phyloP scores from a whole-genome alignment of 2,329 filamentous ascomycete genomes.

The Nannizziopsis barbatae region DNA sequence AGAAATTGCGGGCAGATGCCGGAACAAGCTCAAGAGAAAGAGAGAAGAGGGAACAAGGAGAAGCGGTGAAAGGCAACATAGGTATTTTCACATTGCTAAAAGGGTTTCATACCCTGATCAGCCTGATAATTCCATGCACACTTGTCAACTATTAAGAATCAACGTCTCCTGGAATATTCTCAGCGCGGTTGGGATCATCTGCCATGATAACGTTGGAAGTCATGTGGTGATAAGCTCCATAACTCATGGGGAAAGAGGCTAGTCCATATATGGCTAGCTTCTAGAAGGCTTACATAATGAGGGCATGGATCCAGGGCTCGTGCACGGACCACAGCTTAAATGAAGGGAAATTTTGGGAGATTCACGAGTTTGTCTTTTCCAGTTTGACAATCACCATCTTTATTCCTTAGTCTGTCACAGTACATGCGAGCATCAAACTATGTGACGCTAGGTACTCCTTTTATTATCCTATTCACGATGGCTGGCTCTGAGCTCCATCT shows the following conservation, averaged over 20 bases:
- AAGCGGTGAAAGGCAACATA: neutral
- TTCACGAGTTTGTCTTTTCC: neutral
- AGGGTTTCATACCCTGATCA: too few relatives aligned
- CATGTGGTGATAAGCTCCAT: neutral
- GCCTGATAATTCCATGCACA: too few relatives aligned
- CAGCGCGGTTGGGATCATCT: too few relatives aligned
- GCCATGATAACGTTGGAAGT: too few relatives aligned
- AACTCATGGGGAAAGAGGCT: neutral
- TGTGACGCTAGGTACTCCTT: neutral
- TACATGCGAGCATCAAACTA: too few relatives aligned
- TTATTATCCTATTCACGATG: neutral
- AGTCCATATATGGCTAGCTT: neutral
- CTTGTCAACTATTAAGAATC: too few relatives aligned
- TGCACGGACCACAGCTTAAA: constrained; percentile 9
- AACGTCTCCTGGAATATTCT: too few relatives aligned
- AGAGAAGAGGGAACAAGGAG: neutral
- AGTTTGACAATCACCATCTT: neutral
- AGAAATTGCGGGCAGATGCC: neutral
- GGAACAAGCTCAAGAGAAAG: neutral
- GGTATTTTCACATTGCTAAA: too few relatives aligned
- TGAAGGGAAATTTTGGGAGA: constrained; percentile 2
- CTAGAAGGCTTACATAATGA: neutral
- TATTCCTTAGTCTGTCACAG: neutral
- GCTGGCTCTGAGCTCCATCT: neutral
- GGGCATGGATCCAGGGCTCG: neutral